Conservation (phyloP, 108 stramenopile genomes). For the Conticribra guillardii region DNA sequence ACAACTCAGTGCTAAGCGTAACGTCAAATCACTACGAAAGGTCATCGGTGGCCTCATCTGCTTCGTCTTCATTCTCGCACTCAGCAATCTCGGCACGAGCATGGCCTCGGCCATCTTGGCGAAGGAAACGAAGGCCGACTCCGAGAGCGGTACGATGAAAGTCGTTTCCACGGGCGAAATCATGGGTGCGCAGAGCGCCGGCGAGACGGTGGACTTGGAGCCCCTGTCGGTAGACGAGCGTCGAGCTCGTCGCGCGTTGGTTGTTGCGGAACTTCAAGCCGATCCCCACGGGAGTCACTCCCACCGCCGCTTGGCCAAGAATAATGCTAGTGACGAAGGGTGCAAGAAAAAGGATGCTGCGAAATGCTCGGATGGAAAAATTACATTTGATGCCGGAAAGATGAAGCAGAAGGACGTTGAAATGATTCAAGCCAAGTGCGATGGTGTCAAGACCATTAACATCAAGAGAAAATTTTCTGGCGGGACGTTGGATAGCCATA, state of each 20-base stretch:
- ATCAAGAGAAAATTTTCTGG: slow-evolving; percentile 3
- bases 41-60: slow-evolving; percentile 1
- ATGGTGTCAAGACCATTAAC: not conserved
- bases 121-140: slow-evolving; percentile 16
- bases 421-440: slow-evolving; percentile 6
- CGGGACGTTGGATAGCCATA: slow-evolving; percentile 4
- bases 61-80: slow-evolving; percentile 11
- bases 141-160: not conserved
- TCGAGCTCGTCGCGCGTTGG: slow-evolving; percentile 7
- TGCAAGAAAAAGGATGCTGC: not conserved
- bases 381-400: slow-evolving; percentile 21
- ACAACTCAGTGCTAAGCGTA: not conserved
- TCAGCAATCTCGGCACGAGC: slow-evolving; percentile 15
- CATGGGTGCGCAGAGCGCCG: slow-evolving; percentile 4
- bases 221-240: slow-evolving; percentile 9
- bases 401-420: slow-evolving; percentile 6
- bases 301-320: slow-evolving; percentile 9
- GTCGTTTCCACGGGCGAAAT: not conserved
- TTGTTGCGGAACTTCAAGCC: not conserved
- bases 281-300: slow-evolving; percentile 1
- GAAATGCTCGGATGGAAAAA: not conserved
- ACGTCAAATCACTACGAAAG: not conserved
- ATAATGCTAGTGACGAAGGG: not conserved
- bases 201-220: slow-evolving; percentile 2
- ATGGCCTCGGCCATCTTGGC: slow-evolving; percentile 12